Conservation (phyloP, 768 basidiomycete genomes). For the Pleurotus platypus region DNA sequence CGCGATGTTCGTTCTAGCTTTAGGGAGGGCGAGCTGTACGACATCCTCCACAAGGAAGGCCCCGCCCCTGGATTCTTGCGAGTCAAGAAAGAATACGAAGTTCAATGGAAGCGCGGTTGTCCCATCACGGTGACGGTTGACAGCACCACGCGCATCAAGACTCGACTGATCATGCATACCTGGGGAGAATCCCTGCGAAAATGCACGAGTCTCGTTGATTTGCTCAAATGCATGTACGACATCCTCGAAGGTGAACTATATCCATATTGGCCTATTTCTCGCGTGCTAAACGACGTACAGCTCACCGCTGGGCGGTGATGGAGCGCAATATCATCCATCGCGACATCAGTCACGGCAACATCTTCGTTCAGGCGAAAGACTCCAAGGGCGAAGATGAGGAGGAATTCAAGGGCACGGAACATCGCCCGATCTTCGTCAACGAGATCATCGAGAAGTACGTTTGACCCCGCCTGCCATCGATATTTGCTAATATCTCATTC, state of each 20-base stretch:
- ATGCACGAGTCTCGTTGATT: background rate
- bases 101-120: no score
- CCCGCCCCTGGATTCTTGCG: no score
- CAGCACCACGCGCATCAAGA: background rate
- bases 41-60: no score
- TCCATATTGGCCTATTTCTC: background rate
- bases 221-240: conserved; percentile 4
- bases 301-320: background rate
- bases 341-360: conserved; percentile 1
- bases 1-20: background rate
- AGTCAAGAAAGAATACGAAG: no score
- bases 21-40: background rate
- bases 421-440: conserved; percentile 2
- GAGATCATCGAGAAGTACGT: background rate
- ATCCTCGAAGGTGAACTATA: background rate
- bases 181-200: background rate
- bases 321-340: background rate
- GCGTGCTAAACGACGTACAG: background rate
- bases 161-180: background rate
- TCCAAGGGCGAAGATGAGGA: background rate
- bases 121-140: background rate
- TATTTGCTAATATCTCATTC: no score
- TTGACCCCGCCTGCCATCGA: no score
- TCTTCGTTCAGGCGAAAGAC: background rate
- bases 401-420: background rate